Evolutionary conservation across 768 basidiomycete species (phyloP).

Genomic region (Pleurotus pulmonarius): DNA sequence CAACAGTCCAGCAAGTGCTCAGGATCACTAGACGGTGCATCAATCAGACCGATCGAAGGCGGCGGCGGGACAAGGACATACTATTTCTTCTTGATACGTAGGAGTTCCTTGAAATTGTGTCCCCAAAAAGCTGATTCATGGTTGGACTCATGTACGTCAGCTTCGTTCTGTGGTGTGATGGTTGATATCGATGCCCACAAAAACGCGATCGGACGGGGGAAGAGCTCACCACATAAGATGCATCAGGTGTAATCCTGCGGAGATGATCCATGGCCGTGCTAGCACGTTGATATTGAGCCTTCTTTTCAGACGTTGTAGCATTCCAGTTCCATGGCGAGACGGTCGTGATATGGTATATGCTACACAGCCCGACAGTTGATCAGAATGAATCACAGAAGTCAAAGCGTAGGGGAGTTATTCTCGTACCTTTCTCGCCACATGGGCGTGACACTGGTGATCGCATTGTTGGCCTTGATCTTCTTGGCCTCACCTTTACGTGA

Average conservation of each 20-base stretch:
- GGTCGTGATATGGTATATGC: slow-evolving; percentile 42
- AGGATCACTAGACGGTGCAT: slow-evolving; percentile 33
- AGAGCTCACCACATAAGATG: slow-evolving; percentile 38
- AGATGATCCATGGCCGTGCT: slow-evolving; percentile 36
- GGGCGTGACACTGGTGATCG: slow-evolving; percentile 32
- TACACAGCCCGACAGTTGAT: slow-evolving; percentile 12
- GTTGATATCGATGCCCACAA: not conserved
- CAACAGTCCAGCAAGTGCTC: slow-evolving; percentile 44
- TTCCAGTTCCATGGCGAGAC: slow-evolving; percentile 44
- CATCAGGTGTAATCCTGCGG: slow-evolving; percentile 38
- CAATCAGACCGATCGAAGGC: not conserved
- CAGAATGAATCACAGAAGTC: not conserved
- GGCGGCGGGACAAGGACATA: slow-evolving; percentile 18
- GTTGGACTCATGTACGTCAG: slow-evolving; percentile 45
- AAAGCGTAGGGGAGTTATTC: not conserved
- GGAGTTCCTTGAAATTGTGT: slow-evolving; percentile 32
- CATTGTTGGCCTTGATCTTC: slow-evolving; percentile 1
- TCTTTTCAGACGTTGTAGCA: slow-evolving; percentile 33
- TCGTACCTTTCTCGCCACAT: slow-evolving; percentile 31
- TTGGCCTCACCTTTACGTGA: slow-evolving; percentile 27
- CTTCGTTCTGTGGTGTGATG: slow-evolving; percentile 34
- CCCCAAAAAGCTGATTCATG: slow-evolving; percentile 44
- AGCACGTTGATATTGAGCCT: slow-evolving; percentile 25
- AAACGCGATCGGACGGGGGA: not conserved
- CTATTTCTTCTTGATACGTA: slow-evolving; percentile 44